These are phyloP conservation scores for Mollisia scopiformis DNA, from an alignment of 2,329 filamentous ascomycete species.

Conservation along the genomic window DNA sequence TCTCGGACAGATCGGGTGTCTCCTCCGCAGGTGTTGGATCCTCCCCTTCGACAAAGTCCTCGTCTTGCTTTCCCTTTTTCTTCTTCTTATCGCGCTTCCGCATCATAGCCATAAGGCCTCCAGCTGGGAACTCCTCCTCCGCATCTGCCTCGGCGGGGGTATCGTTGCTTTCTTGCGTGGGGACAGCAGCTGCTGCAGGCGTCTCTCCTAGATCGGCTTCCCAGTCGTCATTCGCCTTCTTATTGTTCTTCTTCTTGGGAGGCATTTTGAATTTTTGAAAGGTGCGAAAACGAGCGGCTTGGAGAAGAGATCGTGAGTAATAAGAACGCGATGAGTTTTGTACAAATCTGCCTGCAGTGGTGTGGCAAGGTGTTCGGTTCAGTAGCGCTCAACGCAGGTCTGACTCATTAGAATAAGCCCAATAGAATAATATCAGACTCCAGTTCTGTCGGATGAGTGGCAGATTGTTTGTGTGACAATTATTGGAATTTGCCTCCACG, in stretches of 20 bases:
- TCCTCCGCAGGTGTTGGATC: conserved; percentile 47
- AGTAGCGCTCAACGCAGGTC: not conserved
- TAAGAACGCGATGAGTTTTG: not conserved
- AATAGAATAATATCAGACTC: not conserved
- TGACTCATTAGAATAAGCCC: not conserved
- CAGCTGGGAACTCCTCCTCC: conserved; percentile 54
- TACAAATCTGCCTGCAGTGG: not conserved
- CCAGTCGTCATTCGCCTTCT: conserved; percentile 88
- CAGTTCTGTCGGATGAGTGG: not conserved
- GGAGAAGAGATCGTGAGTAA: not conserved
- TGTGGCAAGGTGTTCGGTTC: not conserved
- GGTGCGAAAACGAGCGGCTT: not conserved
- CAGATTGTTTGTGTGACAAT: not conserved
- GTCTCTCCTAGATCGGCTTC: conserved; percentile 88
- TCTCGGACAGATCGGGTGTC: conserved; percentile 55
- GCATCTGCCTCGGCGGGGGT: conserved; percentile 53
- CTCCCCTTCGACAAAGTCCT: conserved; percentile 78
- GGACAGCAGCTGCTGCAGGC: conserved; percentile 49
- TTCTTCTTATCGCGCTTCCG: conserved; percentile 85
- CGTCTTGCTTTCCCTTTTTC: conserved; percentile 63
- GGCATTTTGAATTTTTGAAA: conserved; percentile 59
- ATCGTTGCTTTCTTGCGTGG: conserved; percentile 48
- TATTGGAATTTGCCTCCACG: not conserved
- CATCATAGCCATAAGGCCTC: conserved; percentile 73
- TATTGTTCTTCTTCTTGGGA: conserved; percentile 94